Percentiles rank a stretch among this genome's conserved stretches.
Conservation (phyloP, 1,284 basidiomycete genomes). For the Sporisorium scitamineum region DNA sequence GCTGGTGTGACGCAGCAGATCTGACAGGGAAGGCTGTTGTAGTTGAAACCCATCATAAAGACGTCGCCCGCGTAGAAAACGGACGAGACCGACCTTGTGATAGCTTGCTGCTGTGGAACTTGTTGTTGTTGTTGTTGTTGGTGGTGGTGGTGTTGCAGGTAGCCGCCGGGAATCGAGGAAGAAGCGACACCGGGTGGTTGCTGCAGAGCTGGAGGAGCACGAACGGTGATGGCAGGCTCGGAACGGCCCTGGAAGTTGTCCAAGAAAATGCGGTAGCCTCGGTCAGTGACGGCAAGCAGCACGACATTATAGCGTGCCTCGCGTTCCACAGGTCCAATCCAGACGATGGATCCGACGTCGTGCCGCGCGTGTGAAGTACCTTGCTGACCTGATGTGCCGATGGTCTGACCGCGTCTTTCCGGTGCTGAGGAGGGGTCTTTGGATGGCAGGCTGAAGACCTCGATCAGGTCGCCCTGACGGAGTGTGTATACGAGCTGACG, state of each 20-base stretch:
- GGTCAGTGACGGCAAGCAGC: slow-evolving; percentile 65
- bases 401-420: slow-evolving; percentile 56
- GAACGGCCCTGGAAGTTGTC: slow-evolving; percentile 61
- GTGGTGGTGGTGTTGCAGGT: slow-evolving; percentile 11
- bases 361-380: slow-evolving; percentile 61
- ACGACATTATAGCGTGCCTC: slow-evolving; percentile 52
- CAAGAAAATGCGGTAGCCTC: slow-evolving; percentile 66
- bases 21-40: slow-evolving; percentile 40
- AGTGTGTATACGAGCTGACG: slow-evolving; percentile 64
- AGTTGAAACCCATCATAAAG: slow-evolving; percentile 58
- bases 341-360: slow-evolving; percentile 60
- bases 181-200: slow-evolving; percentile 43
- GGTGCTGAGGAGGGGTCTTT: slow-evolving; percentile 58
- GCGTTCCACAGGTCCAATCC: slow-evolving; percentile 56
- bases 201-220: slow-evolving; percentile 47
- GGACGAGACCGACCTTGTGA: slow-evolving; percentile 46
- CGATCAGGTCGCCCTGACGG: slow-evolving; percentile 62
- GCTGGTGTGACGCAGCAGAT: slow-evolving; percentile 52
- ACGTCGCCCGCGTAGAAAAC: slow-evolving; percentile 51
- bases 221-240: slow-evolving; percentile 46
- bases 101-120: slow-evolving; percentile 20
- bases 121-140: slow-evolving; percentile 23
- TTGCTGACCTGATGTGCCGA: slow-evolving; percentile 62
- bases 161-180: slow-evolving; percentile 10
- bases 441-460: slow-evolving; percentile 60